Evolutionary conservation across 139 green algal genomes (phyloP), one percentile per base, ranked within the genome.

Genomic region (Diplosphaera chodatii): DNA sequence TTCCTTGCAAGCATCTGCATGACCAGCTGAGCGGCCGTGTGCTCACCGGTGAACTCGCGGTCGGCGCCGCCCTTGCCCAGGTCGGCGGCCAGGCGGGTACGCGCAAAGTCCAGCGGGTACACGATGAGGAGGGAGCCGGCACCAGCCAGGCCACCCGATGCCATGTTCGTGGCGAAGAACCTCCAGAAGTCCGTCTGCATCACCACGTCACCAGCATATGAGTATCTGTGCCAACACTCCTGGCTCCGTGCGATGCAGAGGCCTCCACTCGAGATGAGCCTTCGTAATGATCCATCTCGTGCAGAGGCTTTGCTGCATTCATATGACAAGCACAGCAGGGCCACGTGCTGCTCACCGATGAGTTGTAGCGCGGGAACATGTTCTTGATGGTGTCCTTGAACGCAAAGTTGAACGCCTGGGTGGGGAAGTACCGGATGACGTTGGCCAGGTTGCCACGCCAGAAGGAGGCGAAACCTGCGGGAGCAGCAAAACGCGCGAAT

Each of bases 341-440:
- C n/a, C n/a, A n/a, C n/a, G n/a, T n/a, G n/a, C n/a, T n/a, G 37
- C 10, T 48, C 37, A 48, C 37, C 37, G 6, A 10, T 48, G 91
- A 85, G 82, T 91, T 96, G 84, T 96, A 97, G 70, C 83, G 89
- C 74, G 89, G 90, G 82, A 99, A 98, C 74, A 98, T 74, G 72
- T 76, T 85, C 91, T 99, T 99, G 90, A 98, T 97, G 70, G 95
- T 97, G 85, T 99, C 94, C 92, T 99, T 99, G 90, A 99, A 99
- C 31, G 95, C 95, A 81, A 99, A 99, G 93, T 99, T 99, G 78
- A 99, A 95, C 27, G 96, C 94, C 82, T 94, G 85, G 1, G 78
- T 85, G 30, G 62, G 48, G 16, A 27, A 25, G 76, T 97, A 97
- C 22, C 92, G 85, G 48, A 99, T 86, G 25, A 99, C 91, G 77